Percentiles rank a stretch among this genome's conserved stretches.
Evolutionary conservation across 139 green algal genomes (phyloP).

Genomic region (Closterium sp.): DNA sequence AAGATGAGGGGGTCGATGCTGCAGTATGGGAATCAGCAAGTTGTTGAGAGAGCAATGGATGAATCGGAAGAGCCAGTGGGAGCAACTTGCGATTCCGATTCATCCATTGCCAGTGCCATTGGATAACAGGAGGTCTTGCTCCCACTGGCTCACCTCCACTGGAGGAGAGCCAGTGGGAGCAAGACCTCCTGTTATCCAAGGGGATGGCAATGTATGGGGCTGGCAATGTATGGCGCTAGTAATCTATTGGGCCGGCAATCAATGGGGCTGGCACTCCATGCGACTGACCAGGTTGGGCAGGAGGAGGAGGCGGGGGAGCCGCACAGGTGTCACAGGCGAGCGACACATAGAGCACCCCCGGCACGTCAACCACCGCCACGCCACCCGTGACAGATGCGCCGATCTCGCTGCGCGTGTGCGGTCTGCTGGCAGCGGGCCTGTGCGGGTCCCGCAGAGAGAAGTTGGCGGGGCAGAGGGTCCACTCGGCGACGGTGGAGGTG

Average conservation of each 20-base stretch:
- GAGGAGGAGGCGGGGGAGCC: not conserved
- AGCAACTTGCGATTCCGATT: too few relatives aligned
- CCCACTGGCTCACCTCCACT: too few relatives aligned
- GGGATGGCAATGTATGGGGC: too few relatives aligned
- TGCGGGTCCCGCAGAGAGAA: not conserved
- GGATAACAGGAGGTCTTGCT: too few relatives aligned
- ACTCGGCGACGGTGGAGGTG: not conserved
- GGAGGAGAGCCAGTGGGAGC: not conserved
- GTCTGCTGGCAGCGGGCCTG: not conserved
- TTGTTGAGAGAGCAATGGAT: not conserved
- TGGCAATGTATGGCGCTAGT: too few relatives aligned
- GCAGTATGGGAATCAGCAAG: too few relatives aligned
- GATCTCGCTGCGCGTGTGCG: not conserved
- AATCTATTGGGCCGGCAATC: too few relatives aligned
- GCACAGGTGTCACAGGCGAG: not conserved
- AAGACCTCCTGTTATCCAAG: too few relatives aligned
- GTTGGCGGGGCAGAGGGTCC: not conserved
- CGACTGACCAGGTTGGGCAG: not conserved
- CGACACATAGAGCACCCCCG: not conserved
- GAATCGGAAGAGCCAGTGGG: not conserved
- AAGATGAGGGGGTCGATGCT: not conserved
- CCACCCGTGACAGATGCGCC: not conserved
- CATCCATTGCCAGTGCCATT: too few relatives aligned
- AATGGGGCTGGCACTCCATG: too few relatives aligned
- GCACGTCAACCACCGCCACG: not conserved